These are phyloP conservation scores for Saksenaea vasiformis DNA, from an alignment of 371 early-diverging fungal species.

Conservation along the genomic window DNA sequence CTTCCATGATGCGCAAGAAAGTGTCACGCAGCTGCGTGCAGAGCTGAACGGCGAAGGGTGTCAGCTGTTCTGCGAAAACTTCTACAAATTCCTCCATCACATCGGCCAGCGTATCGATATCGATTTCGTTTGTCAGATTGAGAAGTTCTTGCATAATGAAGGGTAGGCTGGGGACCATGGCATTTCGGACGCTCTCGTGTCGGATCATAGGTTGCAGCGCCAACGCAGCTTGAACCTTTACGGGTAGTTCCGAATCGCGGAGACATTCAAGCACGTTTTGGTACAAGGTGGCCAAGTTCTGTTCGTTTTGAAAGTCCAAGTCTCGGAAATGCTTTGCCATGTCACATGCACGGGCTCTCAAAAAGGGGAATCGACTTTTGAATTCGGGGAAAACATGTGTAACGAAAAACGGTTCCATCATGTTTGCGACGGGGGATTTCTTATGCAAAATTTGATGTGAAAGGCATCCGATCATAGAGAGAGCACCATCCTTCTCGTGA, in stretches of 20 bases:
- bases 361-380: slow-evolving; percentile 72
- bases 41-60: slow-evolving; percentile 89
- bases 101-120: slow-evolving; percentile 83
- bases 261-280: slow-evolving; percentile 67
- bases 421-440: slow-evolving; percentile 63
- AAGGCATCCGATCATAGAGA: slow-evolving; percentile 79
- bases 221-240: slow-evolving; percentile 81
- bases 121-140: slow-evolving; percentile 84
- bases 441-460: slow-evolving; percentile 60
- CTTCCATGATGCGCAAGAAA: slow-evolving; percentile 81
- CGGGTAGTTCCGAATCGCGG: slow-evolving; percentile 80
- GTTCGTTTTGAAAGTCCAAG: slow-evolving; percentile 40
- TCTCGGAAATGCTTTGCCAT: slow-evolving; percentile 45
- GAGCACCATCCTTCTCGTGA: slow-evolving; percentile 86
- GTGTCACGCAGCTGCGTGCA: slow-evolving; percentile 81
- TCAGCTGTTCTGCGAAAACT: slow-evolving; percentile 83
- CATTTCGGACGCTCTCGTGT: slow-evolving; percentile 68
- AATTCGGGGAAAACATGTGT: slow-evolving; percentile 88
- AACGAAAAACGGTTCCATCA: slow-evolving; percentile 81
- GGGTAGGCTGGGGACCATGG: slow-evolving; percentile 75
- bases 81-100: slow-evolving; percentile 90
- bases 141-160: slow-evolving; percentile 85
- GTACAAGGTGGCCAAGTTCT: slow-evolving; percentile 59
- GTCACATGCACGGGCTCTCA: slow-evolving; percentile 70
- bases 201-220: slow-evolving; percentile 78